Evolutionary conservation across 768 basidiomycete species (phyloP), one percentile per base, ranked within the genome.

Genomic region (Chalciporus pseudorubinellus): DNA sequence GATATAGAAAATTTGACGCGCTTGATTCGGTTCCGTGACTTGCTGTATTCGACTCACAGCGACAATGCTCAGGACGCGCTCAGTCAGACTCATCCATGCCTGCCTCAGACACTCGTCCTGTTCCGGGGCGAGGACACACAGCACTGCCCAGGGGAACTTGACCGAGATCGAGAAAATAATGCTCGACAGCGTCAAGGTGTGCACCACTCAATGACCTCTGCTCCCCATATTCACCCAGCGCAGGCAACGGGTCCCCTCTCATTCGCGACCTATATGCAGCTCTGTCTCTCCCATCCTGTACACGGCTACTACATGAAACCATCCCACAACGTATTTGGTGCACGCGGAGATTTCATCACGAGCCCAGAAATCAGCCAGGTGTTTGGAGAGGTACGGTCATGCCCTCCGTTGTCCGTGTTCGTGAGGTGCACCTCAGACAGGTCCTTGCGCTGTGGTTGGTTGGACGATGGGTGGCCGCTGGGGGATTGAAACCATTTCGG

Each of bases 361-460:
- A 93, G 89, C 59, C 97, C 95, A 2, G 97, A 99, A 68, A 98
- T 99, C 47, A 90, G 84, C 60, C 94, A 98, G 66, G 82, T 91
- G 1, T 98, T 98, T 66, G 97, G 97, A 52, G 95, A 99, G 84
- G 95, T 94, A 64, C 57, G 81, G 68, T 39, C 36, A 36, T n/a
- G n/a, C 51, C 21, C 21, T 18, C 16, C n/a, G 33, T 12, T 44
- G 20, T 29, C 20, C 20, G 3, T 44, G 4, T 8, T 7, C 31
- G 19, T 39, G 3, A 55, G 55, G 49, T 57, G 54, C 54, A 29
- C 62, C 26, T 13, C 45, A 52, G 51, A 45, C 74, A 98, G 95
- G 77, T 98, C 6, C 70, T 97, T 13, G 94, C 81, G 0, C 74
- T 98, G 44, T 99, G 95, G 94, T 73, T 91, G 44, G 63, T 93